A percentile compares a stretch with the other conserved stretches of the same genome.
Conservation (phyloP, 2,329 filamentous ascomycete species). For the Biscogniauxia sp. region DNA sequence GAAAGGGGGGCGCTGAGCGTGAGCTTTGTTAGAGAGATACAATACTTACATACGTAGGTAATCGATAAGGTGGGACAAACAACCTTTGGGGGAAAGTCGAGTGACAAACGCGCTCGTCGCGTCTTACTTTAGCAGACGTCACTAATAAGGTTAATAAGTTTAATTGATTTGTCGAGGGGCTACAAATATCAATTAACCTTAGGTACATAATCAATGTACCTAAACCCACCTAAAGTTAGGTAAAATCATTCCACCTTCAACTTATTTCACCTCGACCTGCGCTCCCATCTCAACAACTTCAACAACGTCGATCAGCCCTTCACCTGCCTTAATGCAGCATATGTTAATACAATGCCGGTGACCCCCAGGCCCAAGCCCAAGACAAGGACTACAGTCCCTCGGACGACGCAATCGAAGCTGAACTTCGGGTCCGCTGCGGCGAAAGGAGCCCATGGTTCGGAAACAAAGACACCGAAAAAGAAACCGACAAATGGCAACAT, state of each 20-base stretch:
- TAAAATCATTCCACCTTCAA: background rate
- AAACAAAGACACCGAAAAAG: slow-evolving; percentile 26
- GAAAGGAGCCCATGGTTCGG: slow-evolving; percentile 13
- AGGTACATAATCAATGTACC: too few relatives aligned
- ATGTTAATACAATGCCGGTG: slow-evolving; percentile 15
- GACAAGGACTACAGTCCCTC: slow-evolving; percentile 22
- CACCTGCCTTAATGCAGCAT: background rate
- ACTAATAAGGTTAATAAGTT: slow-evolving; percentile 3
- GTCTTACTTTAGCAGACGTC: slow-evolving; percentile 22
- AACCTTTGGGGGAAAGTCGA: slow-evolving; percentile 18
- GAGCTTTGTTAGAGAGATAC: background rate
- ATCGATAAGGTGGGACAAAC: background rate
- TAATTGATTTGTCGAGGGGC: slow-evolving; percentile 23
- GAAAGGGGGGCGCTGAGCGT: background rate
- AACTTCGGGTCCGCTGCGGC: slow-evolving; percentile 25
- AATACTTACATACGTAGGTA: too few relatives aligned
- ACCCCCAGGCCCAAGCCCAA: slow-evolving; percentile 5
- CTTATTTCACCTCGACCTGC: background rate
- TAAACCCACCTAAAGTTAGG: too few relatives aligned
- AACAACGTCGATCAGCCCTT: background rate
- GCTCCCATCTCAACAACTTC: background rate
- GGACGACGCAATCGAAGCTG: slow-evolving; percentile 28
- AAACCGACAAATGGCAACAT: slow-evolving; percentile 61
- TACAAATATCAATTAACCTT: slow-evolving; percentile 12
- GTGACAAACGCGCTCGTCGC: slow-evolving; percentile 25